Percentiles rank a stretch among this genome's conserved stretches.
These are phyloP conservation scores for Candida smagusa DNA, from an alignment of 1,139 yeast genomes.

Conservation along the genomic window DNA sequence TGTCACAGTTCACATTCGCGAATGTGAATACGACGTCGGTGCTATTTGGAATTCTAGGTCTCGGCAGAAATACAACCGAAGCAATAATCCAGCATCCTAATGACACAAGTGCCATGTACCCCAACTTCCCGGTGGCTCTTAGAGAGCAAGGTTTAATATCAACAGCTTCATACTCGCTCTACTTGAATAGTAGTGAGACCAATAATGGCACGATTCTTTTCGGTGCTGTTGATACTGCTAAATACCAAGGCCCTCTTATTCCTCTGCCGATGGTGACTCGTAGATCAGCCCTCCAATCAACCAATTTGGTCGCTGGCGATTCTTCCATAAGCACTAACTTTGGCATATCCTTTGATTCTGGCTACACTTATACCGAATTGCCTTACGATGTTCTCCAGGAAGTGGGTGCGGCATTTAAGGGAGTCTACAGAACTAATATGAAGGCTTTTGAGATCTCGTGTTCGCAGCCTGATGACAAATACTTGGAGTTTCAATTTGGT, in stretches of 20 bases:
- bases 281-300: slow-evolving; percentile 2
- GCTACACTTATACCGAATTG: slow-evolving; percentile 4
- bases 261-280: slow-evolving; percentile 3
- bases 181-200: slow-evolving; percentile 37
- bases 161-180: slow-evolving; percentile 8
- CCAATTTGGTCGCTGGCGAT: not conserved
- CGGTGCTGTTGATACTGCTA: slow-evolving; percentile 20
- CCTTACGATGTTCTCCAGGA: slow-evolving; percentile 38
- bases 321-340: slow-evolving; percentile 1
- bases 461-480: slow-evolving; percentile 8
- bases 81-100: slow-evolving; percentile 1
- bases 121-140: slow-evolving; percentile 11
- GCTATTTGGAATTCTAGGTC: slow-evolving; percentile 15
- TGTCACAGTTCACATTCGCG: slow-evolving; percentile 13
- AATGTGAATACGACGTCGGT: slow-evolving; percentile 15
- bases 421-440: not conserved
- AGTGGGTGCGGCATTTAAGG: slow-evolving; percentile 25
- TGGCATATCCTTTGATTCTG: slow-evolving; percentile 5
- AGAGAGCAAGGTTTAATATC: slow-evolving; percentile 9
- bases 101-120: slow-evolving; percentile 7
- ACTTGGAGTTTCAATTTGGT: slow-evolving; percentile 13
- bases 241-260: slow-evolving; percentile 14
- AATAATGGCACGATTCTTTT: slow-evolving; percentile 33
- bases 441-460: slow-evolving; percentile 22
- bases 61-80: slow-evolving; percentile 9